These are phyloP conservation scores for Cordia subcordata DNA, from an alignment of 257 asterid genomes.

Conservation along the genomic window DNA sequence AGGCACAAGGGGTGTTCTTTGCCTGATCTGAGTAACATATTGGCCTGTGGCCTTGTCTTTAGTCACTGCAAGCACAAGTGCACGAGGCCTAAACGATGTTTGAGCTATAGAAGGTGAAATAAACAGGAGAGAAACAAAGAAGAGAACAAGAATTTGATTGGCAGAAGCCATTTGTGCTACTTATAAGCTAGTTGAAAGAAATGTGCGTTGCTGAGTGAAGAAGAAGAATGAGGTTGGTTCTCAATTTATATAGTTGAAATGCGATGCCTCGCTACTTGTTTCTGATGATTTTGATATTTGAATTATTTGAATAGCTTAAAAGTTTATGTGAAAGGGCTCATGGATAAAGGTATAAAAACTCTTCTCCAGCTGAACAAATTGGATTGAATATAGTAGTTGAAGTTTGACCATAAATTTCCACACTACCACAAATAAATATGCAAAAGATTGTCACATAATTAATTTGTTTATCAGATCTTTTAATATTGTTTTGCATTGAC, in stretches of 20 bases:
- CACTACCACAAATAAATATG: too few species aligned
- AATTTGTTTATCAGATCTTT: too few species aligned
- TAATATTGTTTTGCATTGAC: too few species aligned
- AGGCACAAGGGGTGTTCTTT: conserved; percentile 28
- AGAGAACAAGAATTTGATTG: not conserved
- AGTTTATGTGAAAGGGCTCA: too few species aligned
- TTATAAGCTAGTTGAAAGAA: not conserved
- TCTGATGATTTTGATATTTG: too few species aligned
- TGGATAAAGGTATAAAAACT: too few species aligned
- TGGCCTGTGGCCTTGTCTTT: conserved; percentile 26
- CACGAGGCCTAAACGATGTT: conserved; percentile 13
- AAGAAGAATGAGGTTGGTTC: not conserved
- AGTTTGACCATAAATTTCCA: too few species aligned
- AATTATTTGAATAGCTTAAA: too few species aligned
- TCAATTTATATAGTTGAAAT: not conserved
- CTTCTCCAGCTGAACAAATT: too few species aligned
- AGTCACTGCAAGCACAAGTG: conserved; percentile 17
- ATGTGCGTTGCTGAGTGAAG: not conserved
- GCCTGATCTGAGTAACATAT: conserved; percentile 23
- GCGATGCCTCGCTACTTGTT: not conserved
- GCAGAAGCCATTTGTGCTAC: not conserved
- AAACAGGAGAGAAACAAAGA: not conserved
- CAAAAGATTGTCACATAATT: too few species aligned
- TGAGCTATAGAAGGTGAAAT: conserved; percentile 15
- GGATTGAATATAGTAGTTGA: too few species aligned